A percentile compares a stretch with the other conserved stretches of the same genome.
phyloP scores from a whole-genome alignment of 1,139 yeast genomes.

The Scheffersomyces segobiensis region DNA sequence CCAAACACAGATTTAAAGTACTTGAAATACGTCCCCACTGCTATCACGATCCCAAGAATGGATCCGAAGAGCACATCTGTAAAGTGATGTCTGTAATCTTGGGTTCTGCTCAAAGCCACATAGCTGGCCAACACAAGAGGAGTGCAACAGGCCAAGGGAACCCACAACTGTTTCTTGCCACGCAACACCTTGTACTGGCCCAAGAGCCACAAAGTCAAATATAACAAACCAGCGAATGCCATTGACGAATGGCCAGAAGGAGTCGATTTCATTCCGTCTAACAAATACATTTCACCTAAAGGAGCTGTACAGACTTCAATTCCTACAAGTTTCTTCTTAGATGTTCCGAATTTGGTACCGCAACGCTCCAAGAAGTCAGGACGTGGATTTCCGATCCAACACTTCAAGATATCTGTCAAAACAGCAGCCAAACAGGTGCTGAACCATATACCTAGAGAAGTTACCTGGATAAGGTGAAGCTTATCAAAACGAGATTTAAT shows the following conservation, averaged over 20 bases:
- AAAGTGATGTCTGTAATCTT: conserved; percentile 48
- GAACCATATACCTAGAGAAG: conserved; percentile 16
- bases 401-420: conserved; percentile 23
- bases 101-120: conserved; percentile 40
- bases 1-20: conserved; percentile 14
- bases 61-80: conserved; percentile 42
- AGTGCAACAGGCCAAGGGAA: conserved; percentile 12
- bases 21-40: conserved; percentile 12
- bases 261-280: conserved; percentile 76
- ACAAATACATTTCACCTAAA: conserved; percentile 49
- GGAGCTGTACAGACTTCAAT: conserved; percentile 39
- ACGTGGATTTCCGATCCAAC: conserved; percentile 27
- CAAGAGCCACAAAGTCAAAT: conserved; percentile 37
- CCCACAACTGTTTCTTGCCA: conserved; percentile 3
- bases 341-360: conserved; percentile 15
- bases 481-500: conserved; percentile 11
- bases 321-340: conserved; percentile 11
- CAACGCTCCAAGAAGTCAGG: conserved; percentile 27
- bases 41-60: conserved; percentile 26
- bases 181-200: conserved; percentile 19
- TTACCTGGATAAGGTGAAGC: conserved; percentile 19
- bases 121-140: conserved; percentile 46
- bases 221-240: conserved; percentile 68
- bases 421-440: conserved; percentile 33
- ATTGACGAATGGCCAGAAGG: conserved; percentile 82